Percentiles rank a stretch among this genome's conserved stretches.
These are phyloP conservation scores for Chaetomium sp. DNA, from an alignment of 2,329 filamentous ascomycete genomes.

Conservation along the genomic window DNA sequence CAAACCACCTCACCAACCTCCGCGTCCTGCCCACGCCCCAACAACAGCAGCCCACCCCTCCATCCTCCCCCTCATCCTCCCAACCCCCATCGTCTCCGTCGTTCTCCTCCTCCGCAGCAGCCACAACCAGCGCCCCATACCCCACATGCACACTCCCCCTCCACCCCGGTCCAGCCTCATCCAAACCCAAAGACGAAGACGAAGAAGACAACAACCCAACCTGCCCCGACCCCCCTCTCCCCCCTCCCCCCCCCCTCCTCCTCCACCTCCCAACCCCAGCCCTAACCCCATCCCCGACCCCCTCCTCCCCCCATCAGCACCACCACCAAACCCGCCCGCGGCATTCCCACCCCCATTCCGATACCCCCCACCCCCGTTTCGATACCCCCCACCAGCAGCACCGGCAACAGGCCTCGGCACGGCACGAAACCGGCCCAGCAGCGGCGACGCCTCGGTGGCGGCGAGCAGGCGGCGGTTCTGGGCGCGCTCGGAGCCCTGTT, in stretches of 20 bases:
- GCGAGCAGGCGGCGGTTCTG: constrained; percentile 46
- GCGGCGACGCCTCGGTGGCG: constrained; percentile 55
- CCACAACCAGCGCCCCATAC: constrained; percentile 57
- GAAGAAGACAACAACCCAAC: constrained; percentile 45
- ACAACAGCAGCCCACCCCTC: constrained; percentile 30
- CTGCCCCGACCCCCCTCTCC: constrained; percentile 35
- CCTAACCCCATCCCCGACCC: not conserved
- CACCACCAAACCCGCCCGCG: not conserved
- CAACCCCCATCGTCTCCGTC: constrained; percentile 38
- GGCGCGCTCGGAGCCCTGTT: constrained; percentile 60
- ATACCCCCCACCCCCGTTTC: constrained; percentile 21
- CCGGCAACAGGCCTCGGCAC: constrained; percentile 49
- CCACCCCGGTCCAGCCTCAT: constrained; percentile 32
- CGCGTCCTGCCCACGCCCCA: constrained; percentile 38
- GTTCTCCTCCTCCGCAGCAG: constrained; percentile 40
- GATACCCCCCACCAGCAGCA: not conserved
- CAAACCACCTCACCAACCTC: constrained; percentile 41
- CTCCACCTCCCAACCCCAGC: not conserved
- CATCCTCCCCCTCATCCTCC: constrained; percentile 36
- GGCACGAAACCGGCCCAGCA: constrained; percentile 67
- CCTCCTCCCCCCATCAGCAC: constrained; percentile 18
- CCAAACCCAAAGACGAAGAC: not conserved
- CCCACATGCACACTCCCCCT: constrained; percentile 59
- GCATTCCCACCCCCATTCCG: constrained; percentile 29
- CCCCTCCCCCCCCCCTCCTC: not conserved